These are phyloP conservation scores for Plicaturopsis crispa DNA, from an alignment of 768 basidiomycete species.

Conservation along the genomic window DNA sequence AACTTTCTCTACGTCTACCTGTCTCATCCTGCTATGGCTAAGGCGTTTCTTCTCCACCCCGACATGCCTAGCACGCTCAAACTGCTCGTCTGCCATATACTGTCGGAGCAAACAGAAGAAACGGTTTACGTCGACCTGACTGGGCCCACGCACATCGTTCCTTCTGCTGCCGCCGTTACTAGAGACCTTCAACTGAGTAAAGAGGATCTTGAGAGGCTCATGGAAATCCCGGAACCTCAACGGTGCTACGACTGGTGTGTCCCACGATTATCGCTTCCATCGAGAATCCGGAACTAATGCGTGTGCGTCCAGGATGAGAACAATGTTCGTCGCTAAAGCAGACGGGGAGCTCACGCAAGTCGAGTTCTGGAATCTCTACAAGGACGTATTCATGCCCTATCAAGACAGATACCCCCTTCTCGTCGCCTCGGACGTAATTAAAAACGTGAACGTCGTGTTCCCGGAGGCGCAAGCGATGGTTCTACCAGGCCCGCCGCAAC, in stretches of 20 bases:
- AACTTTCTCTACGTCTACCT: conserved; percentile 74
- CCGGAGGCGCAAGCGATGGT: conserved; percentile 87
- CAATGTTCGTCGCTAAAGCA: conserved; percentile 72
- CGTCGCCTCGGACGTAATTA: conserved; percentile 90
- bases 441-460: conserved; percentile 82
- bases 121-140: conserved; percentile 57
- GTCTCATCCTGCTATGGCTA: conserved; percentile 66
- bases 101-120: conserved; percentile 69
- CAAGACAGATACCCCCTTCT: conserved; percentile 48
- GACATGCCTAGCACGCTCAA: conserved; percentile 66
- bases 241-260: conserved; percentile 78
- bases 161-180: conserved; percentile 35
- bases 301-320: conserved; percentile 66
- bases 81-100: conserved; percentile 57
- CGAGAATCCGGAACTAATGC: conserved; percentile 9
- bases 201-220: conserved; percentile 57
- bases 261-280: background rate
- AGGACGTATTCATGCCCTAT: conserved; percentile 66
- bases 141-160: conserved; percentile 48
- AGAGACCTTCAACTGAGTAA: conserved; percentile 61
- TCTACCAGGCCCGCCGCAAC: conserved; percentile 57
- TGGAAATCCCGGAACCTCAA: conserved; percentile 61
- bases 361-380: conserved; percentile 92
- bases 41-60: conserved; percentile 65
- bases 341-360: conserved; percentile 88